Evolutionary conservation across 345 rosid genomes (phyloP).

Genomic region (Jatropha curcas): DNA sequence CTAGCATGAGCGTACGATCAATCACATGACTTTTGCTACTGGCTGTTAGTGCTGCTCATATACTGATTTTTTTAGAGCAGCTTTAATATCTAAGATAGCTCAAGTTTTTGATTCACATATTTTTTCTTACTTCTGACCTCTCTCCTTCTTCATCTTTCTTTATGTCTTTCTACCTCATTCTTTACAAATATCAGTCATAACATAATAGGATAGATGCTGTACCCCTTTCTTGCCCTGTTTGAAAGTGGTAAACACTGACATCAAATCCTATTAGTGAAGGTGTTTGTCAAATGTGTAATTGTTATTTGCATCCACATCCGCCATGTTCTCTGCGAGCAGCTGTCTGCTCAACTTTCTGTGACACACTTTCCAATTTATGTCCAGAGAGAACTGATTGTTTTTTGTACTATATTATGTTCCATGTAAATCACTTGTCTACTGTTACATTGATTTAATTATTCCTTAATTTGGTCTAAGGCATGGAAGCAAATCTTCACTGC

Average conservation of each 20-base stretch:
- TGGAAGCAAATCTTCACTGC: not conserved
- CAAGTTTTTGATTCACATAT: not conserved
- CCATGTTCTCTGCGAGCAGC: not conserved
- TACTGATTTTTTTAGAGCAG: not conserved
- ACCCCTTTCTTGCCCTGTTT: not conserved
- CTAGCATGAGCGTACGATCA: not conserved
- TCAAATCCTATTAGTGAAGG: not conserved
- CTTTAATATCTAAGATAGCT: not conserved
- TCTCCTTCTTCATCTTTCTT: not conserved
- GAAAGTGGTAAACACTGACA: not conserved
- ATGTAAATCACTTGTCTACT: too few species aligned
- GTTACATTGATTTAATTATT: too few species aligned
- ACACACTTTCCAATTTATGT: not conserved
- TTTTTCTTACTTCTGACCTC: not conserved
- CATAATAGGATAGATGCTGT: not conserved
- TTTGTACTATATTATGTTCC: not conserved
- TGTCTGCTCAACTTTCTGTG: not conserved
- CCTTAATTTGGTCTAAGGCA: not conserved
- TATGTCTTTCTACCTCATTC: not conserved
- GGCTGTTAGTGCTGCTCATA: not conserved
- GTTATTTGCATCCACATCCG: too few species aligned
- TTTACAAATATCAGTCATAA: conserved; percentile 10
- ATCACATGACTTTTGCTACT: not conserved
- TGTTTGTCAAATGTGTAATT: not conserved
- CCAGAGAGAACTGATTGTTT: not conserved